Evolutionary conservation across 2,329 filamentous ascomycete species (phyloP).

Genomic region (Neopestalotiopsis clavispora): DNA sequence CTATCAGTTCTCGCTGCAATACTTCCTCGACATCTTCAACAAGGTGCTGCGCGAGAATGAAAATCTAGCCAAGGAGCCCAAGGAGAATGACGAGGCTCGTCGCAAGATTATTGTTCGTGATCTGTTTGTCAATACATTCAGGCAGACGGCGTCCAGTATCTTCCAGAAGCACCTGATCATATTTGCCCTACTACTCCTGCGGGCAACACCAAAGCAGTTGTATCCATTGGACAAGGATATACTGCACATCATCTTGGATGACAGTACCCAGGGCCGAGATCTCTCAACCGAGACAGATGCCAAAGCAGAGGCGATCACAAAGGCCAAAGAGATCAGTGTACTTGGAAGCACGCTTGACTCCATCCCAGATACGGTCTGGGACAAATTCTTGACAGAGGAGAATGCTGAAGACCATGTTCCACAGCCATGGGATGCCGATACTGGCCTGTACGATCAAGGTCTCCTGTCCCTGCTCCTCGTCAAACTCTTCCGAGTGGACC

Average conservation of each 20-base stretch:
- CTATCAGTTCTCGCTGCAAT: conserved; percentile 98
- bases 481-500: conserved; percentile 93
- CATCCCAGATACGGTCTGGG: conserved; percentile 71
- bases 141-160: conserved; percentile 89
- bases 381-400: conserved; percentile 83
- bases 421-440: conserved; percentile 70
- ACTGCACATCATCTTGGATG: conserved; percentile 85
- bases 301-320: conserved; percentile 70
- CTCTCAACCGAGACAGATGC: conserved; percentile 71
- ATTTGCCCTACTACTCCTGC: conserved; percentile 90
- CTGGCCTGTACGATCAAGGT: conserved; percentile 72
- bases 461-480: conserved; percentile 86
- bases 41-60: conserved; percentile 84
- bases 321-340: conserved; percentile 70
- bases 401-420: conserved; percentile 86
- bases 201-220: conserved; percentile 72
- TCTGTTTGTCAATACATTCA: conserved; percentile 89
- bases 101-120: conserved; percentile 91
- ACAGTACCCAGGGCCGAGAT: conserved; percentile 76
- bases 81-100: conserved; percentile 69
- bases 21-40: conserved; percentile 98
- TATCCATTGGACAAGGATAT: conserved; percentile 92
- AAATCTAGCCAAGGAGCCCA: conserved; percentile 70
- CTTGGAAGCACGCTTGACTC: conserved; percentile 75
- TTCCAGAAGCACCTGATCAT: conserved; percentile 95